A percentile compares a stretch with the other conserved stretches of the same genome.
These are phyloP conservation scores for Aspergillus phoenicis DNA, from an alignment of 2,329 filamentous ascomycete species.

Conservation along the genomic window DNA sequence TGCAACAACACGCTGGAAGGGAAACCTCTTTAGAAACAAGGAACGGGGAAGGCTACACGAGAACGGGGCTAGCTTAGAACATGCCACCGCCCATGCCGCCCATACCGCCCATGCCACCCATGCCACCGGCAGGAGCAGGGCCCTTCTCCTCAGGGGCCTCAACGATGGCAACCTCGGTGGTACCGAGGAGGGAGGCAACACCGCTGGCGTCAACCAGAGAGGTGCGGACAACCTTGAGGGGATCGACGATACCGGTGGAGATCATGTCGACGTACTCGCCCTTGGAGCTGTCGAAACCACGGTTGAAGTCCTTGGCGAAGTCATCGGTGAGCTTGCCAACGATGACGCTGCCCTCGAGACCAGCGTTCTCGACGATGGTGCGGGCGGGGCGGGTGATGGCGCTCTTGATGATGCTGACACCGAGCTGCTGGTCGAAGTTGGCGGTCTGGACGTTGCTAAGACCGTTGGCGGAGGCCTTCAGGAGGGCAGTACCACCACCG, in stretches of 20 bases:
- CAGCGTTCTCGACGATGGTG: conserved; percentile 97
- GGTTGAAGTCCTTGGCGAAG: conserved; percentile 91
- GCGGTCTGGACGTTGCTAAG: conserved; percentile 77
- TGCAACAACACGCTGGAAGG: conserved; percentile 40
- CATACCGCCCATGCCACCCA: conserved; percentile 63
- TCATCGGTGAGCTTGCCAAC: conserved; percentile 98
- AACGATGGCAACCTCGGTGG: conserved; percentile 96
- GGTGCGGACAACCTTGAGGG: conserved; percentile 98
- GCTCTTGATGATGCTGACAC: conserved; percentile 95
- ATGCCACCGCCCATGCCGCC: conserved; percentile 67
- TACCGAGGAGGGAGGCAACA: conserved; percentile 94
- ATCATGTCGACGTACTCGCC: conserved; percentile 99
- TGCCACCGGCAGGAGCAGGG: conserved; percentile 54
- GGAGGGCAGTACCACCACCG: conserved; percentile 94
- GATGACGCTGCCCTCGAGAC: conserved; percentile 90
- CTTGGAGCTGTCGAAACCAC: conserved; percentile 93
- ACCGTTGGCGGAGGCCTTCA: conserved; percentile 93
- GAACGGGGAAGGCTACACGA: conserved; percentile 16
- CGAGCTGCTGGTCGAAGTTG: conserved; percentile 99
- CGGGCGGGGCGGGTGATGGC: conserved; percentile 94
- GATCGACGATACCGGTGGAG: conserved; percentile 91
- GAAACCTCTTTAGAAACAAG: conserved; percentile 28
- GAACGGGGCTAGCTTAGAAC: conserved; percentile 53
- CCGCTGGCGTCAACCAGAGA: conserved; percentile 92
- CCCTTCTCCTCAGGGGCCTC: conserved; percentile 93